Base-by-base conservation (phyloP, 2,329 filamentous ascomycete species). In the Orbilia oligospora region DNA sequence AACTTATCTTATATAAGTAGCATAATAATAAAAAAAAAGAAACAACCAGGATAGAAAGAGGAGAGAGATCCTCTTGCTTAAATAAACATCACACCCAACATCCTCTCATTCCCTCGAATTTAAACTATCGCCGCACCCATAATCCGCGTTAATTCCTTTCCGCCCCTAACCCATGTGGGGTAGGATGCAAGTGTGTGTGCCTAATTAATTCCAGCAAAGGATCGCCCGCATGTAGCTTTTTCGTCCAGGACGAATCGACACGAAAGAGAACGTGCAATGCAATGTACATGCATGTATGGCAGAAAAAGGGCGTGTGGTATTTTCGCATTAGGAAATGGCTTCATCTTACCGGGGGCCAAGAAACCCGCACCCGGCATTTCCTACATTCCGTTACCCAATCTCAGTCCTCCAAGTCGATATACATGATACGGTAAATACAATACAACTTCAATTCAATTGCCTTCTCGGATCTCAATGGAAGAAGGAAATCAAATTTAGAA, bases 251-350 rank as follows among this genome's bases (percentile, higher is more conserved):
- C 27, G 27, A 6, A 30, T 6, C 3, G n/a, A 27, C 24, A 33
- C 8, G 51, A 30, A 4, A 16, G 51, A n/a, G 51, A 56, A 16
- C 27, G 6, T 30, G 27, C 27, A 3, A 3, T 30, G 27, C 27
- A 30, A 30, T 30, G 27, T 30, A 30, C n/a, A n/a, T n/a, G n/a
- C n/a, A 30, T 30, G 27, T 30, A 30, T 30, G 27, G 27, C 27
- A 30, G 18, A 51, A 8, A n/a, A n/a, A n/a, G n/a, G n/a, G n/a
- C n/a, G 33, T 44, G 56, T 61, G 56, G 56, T 61, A 61, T 61
- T 61, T 61, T 61, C 56, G 56, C 56, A 61, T 61, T 61, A 44
- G 56, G 56, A 61, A 61, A 61, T 61, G 10, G 56, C 8, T 22
- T n/a, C 56, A 24, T 61, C 41, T 61, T 9, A 41, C 27, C 27